A percentile compares a stretch with the other conserved stretches of the same genome.
Conservation (phyloP, 1,284 basidiomycete species). For the Ustilago nuda region DNA sequence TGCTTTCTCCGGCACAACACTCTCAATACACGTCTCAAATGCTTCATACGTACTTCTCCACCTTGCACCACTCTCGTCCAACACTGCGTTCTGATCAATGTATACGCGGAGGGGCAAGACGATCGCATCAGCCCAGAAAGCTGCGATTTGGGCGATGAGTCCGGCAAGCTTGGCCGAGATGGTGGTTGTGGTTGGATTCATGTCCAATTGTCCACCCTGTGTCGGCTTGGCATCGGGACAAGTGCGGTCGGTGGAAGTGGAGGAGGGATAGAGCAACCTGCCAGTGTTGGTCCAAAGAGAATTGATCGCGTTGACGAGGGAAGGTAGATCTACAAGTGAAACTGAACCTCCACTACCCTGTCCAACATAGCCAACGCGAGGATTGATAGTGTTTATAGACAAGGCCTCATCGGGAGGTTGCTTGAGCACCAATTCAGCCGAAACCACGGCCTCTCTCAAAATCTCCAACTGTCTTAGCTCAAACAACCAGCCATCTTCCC, state of each 20-base stretch:
- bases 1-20: slow-evolving; percentile 26
- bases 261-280: slow-evolving; percentile 35
- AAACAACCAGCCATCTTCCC: slow-evolving; percentile 42
- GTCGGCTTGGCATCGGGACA: background rate
- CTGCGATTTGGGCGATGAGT: slow-evolving; percentile 14
- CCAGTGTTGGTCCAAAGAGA: slow-evolving; percentile 52
- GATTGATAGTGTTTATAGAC: too few species aligned
- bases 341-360: background rate
- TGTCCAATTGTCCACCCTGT: slow-evolving; percentile 12
- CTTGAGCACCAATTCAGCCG: slow-evolving; percentile 34
- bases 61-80: slow-evolving; percentile 13
- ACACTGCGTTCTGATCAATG: slow-evolving; percentile 18
- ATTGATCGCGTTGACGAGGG: slow-evolving; percentile 46
- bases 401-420: slow-evolving; percentile 19
- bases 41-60: slow-evolving; percentile 31
- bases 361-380: background rate
- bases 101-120: slow-evolving; percentile 39
- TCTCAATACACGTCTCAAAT: slow-evolving; percentile 43
- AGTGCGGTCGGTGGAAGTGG: background rate
- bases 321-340: slow-evolving; percentile 34
- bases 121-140: slow-evolving; percentile 29
- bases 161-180: slow-evolving; percentile 12
- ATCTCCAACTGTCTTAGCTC: slow-evolving; percentile 43
- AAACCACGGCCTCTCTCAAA: slow-evolving; percentile 43
- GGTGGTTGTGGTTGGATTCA: slow-evolving; percentile 22